Evolutionary conservation across 768 basidiomycete species (phyloP).

Genomic region (Lactarius quietus): DNA sequence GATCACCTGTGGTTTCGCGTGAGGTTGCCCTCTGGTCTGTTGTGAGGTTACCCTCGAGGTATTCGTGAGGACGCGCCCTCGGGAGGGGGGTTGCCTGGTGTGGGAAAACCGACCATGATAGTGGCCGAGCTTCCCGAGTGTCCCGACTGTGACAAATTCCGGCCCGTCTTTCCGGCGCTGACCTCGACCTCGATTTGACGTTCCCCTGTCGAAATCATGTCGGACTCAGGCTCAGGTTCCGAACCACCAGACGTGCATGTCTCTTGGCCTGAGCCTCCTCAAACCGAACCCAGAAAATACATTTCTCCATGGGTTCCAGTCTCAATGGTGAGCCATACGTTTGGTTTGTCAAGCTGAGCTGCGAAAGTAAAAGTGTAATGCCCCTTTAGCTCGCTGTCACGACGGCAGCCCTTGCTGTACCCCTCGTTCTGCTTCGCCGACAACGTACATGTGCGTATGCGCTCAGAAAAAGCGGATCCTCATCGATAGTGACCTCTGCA

Average conservation of each 20-base stretch:
- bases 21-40: too few relatives aligned
- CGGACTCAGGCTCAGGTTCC: background rate
- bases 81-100: too few relatives aligned
- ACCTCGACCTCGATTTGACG: background rate
- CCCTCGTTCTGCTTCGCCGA: conserved; percentile 32
- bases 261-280: background rate
- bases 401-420: conserved; percentile 33
- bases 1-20: too few relatives aligned
- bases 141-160: background rate
- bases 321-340: conserved; percentile 16
- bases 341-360: background rate
- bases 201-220: background rate
- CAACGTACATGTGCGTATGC: conserved; percentile 24
- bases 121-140: too few relatives aligned
- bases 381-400: conserved; percentile 33
- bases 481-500: conserved; percentile 26
- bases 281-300: background rate
- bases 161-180: background rate
- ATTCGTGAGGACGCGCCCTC: too few relatives aligned
- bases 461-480: conserved; percentile 4
- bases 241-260: background rate
- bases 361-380: background rate
- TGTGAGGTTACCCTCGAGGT: too few relatives aligned
- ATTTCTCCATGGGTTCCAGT: conserved; percentile 21
- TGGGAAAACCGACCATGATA: too few relatives aligned